Base-by-base conservation (phyloP, 768 basidiomycete species). In the Phallus indusiatus region DNA sequence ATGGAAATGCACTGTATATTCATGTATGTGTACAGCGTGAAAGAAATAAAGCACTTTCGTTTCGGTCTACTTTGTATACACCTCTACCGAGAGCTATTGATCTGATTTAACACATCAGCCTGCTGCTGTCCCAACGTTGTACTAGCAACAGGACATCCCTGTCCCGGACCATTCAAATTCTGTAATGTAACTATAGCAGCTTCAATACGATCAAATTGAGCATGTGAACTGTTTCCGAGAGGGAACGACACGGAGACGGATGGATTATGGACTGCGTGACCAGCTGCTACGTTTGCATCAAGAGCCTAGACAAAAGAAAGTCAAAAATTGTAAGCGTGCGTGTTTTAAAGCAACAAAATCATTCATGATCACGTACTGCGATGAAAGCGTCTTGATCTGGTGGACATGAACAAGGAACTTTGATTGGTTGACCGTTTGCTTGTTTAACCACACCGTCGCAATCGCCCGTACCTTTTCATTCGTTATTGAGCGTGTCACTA, bases 241-340 rank as follows among this genome's bases (percentile, higher is more conserved):
- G 86, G 87, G 77, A 85, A 90, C 12, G 78, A 75, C 1, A 88
- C 71, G 16, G 67, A 56, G 54, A 88, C 73, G 1, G 72, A 67
- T 8, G 86, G 82, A 68, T 88, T 88, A 70, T 87, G 83, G 42
- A 83, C 76, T 2, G 78, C 85, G 47, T 76, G 74, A 16, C 86
- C 83, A 10, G 82, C 84, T 17, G 73, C 76, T 36, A 84, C 81
- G 63, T 87, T 83, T 16, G 73, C 73, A 60, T 75, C 77, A 51
- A 85, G 7, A 9, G 59, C 53, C 56, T 47, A 17, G 12, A 8
- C 5, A 36, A 36, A 54, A 36, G 53, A 2, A 2, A 51, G 33
- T 28, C 8, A 24, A 8, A 46, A 7, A n/a, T 36, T 55, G 54
- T 17, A 2, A n/a, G n/a, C n/a, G n/a, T n/a, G n/a, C n/a, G n/a